phyloP scores from a whole-genome alignment of 768 basidiomycete species.

The Postia placenta region DNA sequence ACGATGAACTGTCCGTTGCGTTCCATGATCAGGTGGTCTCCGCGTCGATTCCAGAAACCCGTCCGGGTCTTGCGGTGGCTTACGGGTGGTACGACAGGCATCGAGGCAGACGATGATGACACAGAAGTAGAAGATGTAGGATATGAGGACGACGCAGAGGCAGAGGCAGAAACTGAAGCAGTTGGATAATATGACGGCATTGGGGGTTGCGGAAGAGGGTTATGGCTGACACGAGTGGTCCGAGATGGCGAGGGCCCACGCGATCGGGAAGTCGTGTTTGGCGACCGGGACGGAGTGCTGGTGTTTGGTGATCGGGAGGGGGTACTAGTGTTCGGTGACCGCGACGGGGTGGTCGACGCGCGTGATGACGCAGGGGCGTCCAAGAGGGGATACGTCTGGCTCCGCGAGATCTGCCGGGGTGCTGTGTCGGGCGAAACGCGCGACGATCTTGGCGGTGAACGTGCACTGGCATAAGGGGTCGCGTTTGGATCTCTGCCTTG shows the following conservation, averaged over 20 bases:
- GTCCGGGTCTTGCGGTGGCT: constrained; percentile 33
- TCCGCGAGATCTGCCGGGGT: constrained; percentile 13
- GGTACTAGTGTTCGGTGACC: constrained; percentile 2
- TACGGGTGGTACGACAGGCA: constrained; percentile 21
- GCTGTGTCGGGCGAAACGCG: constrained; percentile 8
- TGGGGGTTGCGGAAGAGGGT: constrained; percentile 21
- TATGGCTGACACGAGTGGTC: constrained; percentile 4
- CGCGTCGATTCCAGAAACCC: constrained; percentile 73
- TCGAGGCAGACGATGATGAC: constrained; percentile 14
- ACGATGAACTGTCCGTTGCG: constrained; percentile 44
- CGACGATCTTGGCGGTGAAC: constrained; percentile 8
- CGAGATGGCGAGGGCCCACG: constrained; percentile 8
- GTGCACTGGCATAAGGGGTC: constrained; percentile 5
- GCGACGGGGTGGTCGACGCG: neutral
- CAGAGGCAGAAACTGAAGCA: too few species aligned
- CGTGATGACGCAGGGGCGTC: neutral
- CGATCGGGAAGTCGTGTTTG: constrained; percentile 1
- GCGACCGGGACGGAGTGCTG: constrained; percentile 5
- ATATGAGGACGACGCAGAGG: neutral
- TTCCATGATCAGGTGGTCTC: constrained; percentile 47
- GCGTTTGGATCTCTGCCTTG: constrained; percentile 3
- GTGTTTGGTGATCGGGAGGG: constrained; percentile 2
- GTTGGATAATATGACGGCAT: constrained; percentile 11
- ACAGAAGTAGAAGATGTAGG: constrained; percentile 12
- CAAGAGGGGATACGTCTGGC: constrained; percentile 16